Conservation (phyloP, 805 yeast genomes). For the Alloascoidea hylecoeti region DNA sequence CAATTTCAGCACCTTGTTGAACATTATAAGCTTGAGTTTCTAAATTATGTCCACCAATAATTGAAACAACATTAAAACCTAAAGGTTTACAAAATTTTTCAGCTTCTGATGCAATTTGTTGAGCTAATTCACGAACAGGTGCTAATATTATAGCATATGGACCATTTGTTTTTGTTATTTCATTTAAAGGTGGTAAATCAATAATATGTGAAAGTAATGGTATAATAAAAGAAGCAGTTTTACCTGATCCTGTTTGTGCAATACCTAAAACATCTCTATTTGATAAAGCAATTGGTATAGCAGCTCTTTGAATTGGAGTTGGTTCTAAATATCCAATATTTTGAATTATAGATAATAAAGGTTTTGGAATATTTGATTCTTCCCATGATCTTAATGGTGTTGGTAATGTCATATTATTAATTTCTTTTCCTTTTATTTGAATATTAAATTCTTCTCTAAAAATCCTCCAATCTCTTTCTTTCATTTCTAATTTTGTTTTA, state of each 20-base stretch:
- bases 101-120: constrained; percentile 66
- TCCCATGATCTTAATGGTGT: constrained; percentile 67
- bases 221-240: constrained; percentile 69
- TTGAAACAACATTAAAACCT: constrained; percentile 32
- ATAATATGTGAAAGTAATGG: constrained; percentile 51
- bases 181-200: constrained; percentile 31
- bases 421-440: constrained; percentile 28
- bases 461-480: constrained; percentile 79
- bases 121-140: constrained; percentile 90
- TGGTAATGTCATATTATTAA: constrained; percentile 17
- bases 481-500: constrained; percentile 54
- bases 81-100: constrained; percentile 27
- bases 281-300: constrained; percentile 56
- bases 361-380: constrained; percentile 38
- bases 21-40: constrained; percentile 54
- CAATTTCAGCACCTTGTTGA: constrained; percentile 53
- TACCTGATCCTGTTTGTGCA: constrained; percentile 97
- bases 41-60: constrained; percentile 85
- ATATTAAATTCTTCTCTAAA: constrained; percentile 69
- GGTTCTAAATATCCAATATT: constrained; percentile 42
- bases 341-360: constrained; percentile 18
- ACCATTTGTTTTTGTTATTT: constrained; percentile 38
- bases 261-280: constrained; percentile 66
- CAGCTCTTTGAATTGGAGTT: constrained; percentile 83
- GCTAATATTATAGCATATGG: constrained; percentile 68